phyloP scores from a whole-genome alignment of 306 rosid species.

The Prunus armeniaca region DNA sequence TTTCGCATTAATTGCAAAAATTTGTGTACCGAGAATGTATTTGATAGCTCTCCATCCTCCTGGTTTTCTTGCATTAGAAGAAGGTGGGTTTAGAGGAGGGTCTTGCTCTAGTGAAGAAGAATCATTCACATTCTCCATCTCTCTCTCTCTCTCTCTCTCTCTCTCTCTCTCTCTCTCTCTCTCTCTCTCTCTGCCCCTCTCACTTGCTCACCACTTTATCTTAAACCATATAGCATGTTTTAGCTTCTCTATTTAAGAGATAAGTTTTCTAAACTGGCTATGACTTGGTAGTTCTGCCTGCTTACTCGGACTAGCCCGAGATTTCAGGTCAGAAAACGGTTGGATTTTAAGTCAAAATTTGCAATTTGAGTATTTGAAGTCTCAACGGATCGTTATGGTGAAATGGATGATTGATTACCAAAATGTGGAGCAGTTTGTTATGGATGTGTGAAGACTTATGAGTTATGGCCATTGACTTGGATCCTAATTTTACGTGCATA shows the following conservation, averaged over 20 bases:
- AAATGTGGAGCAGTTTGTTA: background rate
- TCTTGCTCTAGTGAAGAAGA: conserved; percentile 17
- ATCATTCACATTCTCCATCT: conserved; percentile 13
- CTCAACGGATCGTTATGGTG: background rate
- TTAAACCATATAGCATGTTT: background rate
- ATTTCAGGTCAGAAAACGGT: background rate
- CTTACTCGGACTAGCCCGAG: background rate
- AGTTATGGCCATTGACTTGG: background rate
- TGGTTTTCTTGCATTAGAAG: background rate
- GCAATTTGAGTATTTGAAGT: background rate
- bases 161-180: background rate
- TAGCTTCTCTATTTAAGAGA: background rate
- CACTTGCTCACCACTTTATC: background rate
- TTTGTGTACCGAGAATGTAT: conserved; percentile 44
- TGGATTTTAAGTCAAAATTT: background rate
- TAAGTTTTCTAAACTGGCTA: background rate
- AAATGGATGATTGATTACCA: background rate
- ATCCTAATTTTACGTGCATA: background rate
- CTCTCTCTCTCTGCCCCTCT: background rate
- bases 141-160: background rate
- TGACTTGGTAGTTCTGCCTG: background rate
- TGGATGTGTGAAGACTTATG: background rate
- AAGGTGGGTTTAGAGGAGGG: conserved; percentile 20
- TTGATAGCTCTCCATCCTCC: conserved; percentile 59
- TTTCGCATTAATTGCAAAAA: background rate